Conservation (phyloP, 129 eudicot species). For the Flaveria trinervia region DNA sequence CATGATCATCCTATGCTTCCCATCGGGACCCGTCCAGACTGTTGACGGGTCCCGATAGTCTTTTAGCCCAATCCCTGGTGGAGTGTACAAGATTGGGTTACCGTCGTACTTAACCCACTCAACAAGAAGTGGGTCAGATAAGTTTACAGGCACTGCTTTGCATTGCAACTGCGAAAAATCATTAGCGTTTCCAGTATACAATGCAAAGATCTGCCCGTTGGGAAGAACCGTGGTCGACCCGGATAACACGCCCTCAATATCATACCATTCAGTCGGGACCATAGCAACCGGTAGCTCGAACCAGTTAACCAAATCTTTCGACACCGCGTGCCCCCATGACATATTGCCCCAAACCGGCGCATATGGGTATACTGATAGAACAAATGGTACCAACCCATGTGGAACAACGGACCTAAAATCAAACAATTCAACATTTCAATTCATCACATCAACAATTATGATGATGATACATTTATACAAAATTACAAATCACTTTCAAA, state of each 20-base stretch:
- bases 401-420: slow-evolving; percentile 65
- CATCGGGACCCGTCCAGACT: slow-evolving; percentile 77
- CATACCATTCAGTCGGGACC: slow-evolving; percentile 75
- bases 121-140: slow-evolving; percentile 84
- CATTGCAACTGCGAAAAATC: slow-evolving; percentile 68
- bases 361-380: slow-evolving; percentile 86
- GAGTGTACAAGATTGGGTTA: slow-evolving; percentile 83
- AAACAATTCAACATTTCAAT: not conserved
- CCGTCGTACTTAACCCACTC: slow-evolving; percentile 72
- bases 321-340: slow-evolving; percentile 91
- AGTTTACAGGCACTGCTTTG: slow-evolving; percentile 68
- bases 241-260: slow-evolving; percentile 76
- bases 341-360: slow-evolving; percentile 89
- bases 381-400: slow-evolving; percentile 90
- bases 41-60: slow-evolving; percentile 93
- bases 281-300: slow-evolving; percentile 67
- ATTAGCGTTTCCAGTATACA: slow-evolving; percentile 67
- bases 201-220: slow-evolving; percentile 64
- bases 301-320: slow-evolving; percentile 74
- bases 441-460: too few relatives aligned
- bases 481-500: not conserved
- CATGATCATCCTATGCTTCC: slow-evolving; percentile 66
- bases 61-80: slow-evolving; percentile 58
- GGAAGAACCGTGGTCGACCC: slow-evolving; percentile 87
- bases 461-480: not conserved